Evolutionary conservation across 306 rosid species (phyloP).

Genomic region (Prunus dulcis): DNA sequence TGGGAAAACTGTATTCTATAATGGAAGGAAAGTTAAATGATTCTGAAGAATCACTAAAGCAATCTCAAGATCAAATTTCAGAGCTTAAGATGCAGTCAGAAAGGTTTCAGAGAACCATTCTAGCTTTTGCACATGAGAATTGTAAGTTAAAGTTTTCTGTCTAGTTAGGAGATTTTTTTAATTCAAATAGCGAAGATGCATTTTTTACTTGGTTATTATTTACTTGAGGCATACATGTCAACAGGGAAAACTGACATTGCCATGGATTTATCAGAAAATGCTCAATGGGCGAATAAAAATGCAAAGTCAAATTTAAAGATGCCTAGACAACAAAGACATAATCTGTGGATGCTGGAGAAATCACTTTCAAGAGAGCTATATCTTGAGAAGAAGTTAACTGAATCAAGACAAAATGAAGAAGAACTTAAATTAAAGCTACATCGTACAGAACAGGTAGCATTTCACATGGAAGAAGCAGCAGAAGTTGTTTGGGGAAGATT

Average conservation of each 20-base stretch:
- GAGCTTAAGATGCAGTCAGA: constrained; percentile 73
- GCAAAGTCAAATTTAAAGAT: constrained; percentile 50
- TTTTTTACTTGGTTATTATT: constrained; percentile 17
- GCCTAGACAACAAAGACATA: constrained; percentile 67
- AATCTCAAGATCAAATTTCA: constrained; percentile 60
- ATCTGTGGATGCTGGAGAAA: constrained; percentile 84
- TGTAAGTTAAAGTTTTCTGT: constrained; percentile 37
- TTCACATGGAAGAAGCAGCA: constrained; percentile 81
- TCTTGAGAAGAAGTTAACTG: constrained; percentile 76
- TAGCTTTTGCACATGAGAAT: constrained; percentile 48
- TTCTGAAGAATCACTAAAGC: constrained; percentile 68
- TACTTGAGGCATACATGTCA: constrained; percentile 31
- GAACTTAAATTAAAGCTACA: constrained; percentile 74
- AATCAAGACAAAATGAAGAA: constrained; percentile 63
- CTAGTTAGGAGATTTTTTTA: constrained; percentile 14
- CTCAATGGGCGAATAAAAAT: constrained; percentile 32
- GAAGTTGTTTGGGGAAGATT: constrained; percentile 97
- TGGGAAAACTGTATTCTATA: constrained; percentile 43
- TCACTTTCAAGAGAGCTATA: constrained; percentile 85
- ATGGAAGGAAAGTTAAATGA: constrained; percentile 67
- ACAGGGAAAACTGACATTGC: constrained; percentile 56
- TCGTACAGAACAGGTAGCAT: constrained; percentile 68
- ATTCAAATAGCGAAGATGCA: constrained; percentile 6
- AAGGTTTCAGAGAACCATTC: constrained; percentile 63
- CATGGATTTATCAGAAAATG: constrained; percentile 40